Evolutionary conservation across 306 rosid species (phyloP).

Genomic region (Rubus idaeus): DNA sequence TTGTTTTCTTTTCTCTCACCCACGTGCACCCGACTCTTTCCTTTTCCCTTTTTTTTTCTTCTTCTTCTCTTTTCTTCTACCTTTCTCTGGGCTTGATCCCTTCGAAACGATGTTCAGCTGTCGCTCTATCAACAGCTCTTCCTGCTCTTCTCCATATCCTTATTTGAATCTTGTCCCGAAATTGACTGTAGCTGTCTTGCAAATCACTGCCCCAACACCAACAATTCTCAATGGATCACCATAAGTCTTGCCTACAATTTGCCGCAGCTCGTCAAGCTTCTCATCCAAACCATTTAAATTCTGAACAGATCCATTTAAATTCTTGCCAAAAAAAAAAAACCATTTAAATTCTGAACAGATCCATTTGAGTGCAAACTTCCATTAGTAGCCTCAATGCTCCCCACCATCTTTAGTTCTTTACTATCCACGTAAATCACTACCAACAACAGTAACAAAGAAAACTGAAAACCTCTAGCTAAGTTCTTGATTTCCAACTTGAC

Average conservation of each 20-base stretch:
- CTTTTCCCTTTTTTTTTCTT: too few species aligned
- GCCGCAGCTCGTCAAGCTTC: constrained; percentile 65
- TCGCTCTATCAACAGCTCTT: constrained; percentile 60
- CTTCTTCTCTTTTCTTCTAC: too few species aligned
- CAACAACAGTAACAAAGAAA: constrained; percentile 14
- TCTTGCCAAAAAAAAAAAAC: too few species aligned
- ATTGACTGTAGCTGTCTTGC: constrained; percentile 79
- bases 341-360: constrained; percentile 47
- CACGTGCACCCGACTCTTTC: too few species aligned
- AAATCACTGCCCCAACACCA: constrained; percentile 77
- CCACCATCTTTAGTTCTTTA: constrained; percentile 54
- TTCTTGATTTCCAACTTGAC: neutral
- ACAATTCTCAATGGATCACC: constrained; percentile 83
- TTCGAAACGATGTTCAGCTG: constrained; percentile 82
- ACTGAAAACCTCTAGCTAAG: neutral
- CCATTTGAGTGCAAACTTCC: constrained; percentile 51
- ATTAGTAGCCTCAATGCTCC: constrained; percentile 46
- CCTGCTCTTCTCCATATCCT: constrained; percentile 91
- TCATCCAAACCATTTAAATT: too few species aligned
- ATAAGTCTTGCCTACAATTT: constrained; percentile 43
- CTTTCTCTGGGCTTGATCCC: constrained; percentile 86
- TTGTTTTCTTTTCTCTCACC: too few species aligned
- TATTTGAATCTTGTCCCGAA: constrained; percentile 75
- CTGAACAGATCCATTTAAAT: too few species aligned
- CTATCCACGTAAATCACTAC: constrained; percentile 15